Conservation (phyloP, 2,329 filamentous ascomycete species). For the Fusarium sp. region DNA sequence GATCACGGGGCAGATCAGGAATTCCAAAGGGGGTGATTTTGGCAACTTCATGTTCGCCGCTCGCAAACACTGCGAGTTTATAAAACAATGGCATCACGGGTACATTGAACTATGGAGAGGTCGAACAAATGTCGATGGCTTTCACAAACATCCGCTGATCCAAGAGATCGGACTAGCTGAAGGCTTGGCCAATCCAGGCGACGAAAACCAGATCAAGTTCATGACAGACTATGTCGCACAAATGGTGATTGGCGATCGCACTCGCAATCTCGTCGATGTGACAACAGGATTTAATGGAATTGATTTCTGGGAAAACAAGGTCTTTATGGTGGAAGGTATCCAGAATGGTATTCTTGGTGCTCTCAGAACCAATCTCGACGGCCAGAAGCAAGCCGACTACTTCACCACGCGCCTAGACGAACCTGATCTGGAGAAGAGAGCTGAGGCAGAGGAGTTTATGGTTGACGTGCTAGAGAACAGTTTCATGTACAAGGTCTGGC, state of each 20-base stretch:
- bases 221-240: constrained; percentile 57
- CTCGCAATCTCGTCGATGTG: constrained; percentile 51
- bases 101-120: constrained; percentile 56
- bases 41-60: constrained; percentile 60
- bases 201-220: constrained; percentile 33
- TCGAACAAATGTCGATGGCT: constrained; percentile 51
- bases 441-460: constrained; percentile 51
- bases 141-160: constrained; percentile 50
- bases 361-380: constrained; percentile 49
- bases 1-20: constrained; percentile 53
- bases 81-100: constrained; percentile 58
- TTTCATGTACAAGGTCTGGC: constrained; percentile 56
- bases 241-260: constrained; percentile 55
- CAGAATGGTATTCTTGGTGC: constrained; percentile 52
- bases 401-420: constrained; percentile 53
- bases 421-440: constrained; percentile 45
- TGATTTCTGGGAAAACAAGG: constrained; percentile 51
- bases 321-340: constrained; percentile 52
- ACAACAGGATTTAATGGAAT: constrained; percentile 51
- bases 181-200: constrained; percentile 39
- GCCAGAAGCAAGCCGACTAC: constrained; percentile 49
- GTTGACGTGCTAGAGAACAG: constrained; percentile 53
- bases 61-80: constrained; percentile 58
- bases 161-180: constrained; percentile 52
- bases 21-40: constrained; percentile 51